Base-by-base conservation (phyloP, 1,284 basidiomycete genomes). In the Ganoderma lingzhi region DNA sequence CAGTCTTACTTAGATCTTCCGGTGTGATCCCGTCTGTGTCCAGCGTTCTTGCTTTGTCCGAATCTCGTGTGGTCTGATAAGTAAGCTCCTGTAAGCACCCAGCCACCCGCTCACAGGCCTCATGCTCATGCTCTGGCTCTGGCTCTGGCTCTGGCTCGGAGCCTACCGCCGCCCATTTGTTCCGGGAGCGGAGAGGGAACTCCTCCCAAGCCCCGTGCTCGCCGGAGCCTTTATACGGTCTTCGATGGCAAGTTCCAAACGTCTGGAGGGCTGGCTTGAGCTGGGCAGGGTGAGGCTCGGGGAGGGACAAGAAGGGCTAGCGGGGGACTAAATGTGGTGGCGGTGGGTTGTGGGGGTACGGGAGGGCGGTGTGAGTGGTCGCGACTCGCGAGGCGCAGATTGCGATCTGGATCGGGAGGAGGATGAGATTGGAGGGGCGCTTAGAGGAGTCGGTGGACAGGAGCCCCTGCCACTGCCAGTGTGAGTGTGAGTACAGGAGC, bases 401-500 rank as follows among this genome's bases (percentile, higher is more conserved):
- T 51, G 44, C 12, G 59, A 61, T 61, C 62, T 32, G 42, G 62
- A 63, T 63, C 62, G 62, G 62, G 44, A 14, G 41, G 39, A 58
- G 35, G 37, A 35, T 48, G 37, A 60, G 37, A 37, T 51, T 9
- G 23, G 35, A 10, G 17, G 30, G 32, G 56, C 56, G 23, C 19
- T 58, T 28, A 51, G n/a, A 45, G 53, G 39, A 9, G 39, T 62
- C 65, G 65, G 65, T 37, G 60, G 64, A 48, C 48, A n/a, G 35
- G 35, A 35, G 35, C 35, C 35, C 3, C 35, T 35, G 35, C 23
- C 23, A 23, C 23, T 23, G 19, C 8, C 19, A 2, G 45, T 23
- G 23, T 23, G 23, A 23, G 23, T 23, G 23, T n/a, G 8, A 19
- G 45, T 3, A 2, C 42, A 48, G 45, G 45, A 9, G 19, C 19